Percentiles rank a stretch among this genome's conserved stretches.
These are phyloP conservation scores for Mortierella sp. DNA, from an alignment of 371 early-diverging fungal species.

Conservation along the genomic window DNA sequence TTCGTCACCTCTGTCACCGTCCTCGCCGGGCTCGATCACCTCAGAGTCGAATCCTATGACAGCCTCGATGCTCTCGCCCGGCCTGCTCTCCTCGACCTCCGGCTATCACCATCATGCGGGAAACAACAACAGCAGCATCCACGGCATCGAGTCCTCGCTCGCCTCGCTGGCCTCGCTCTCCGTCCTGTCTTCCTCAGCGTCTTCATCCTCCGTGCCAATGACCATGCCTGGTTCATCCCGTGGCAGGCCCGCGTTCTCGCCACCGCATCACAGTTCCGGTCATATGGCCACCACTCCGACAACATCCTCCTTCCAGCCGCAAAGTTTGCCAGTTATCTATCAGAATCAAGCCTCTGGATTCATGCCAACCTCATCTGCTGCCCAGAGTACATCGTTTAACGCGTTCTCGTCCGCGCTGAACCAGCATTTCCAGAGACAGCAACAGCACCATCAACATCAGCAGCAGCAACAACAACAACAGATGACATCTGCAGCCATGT, in stretches of 20 bases:
- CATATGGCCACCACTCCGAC: conserved; percentile 34
- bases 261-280: conserved; percentile 6
- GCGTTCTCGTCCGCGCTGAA: conserved; percentile 38
- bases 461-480: conserved; percentile 42
- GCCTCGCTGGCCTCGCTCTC: conserved; percentile 50
- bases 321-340: conserved; percentile 44
- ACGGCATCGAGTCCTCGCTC: conserved; percentile 48
- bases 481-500: conserved; percentile 42
- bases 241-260: conserved; percentile 22
- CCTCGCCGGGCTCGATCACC: conserved; percentile 44
- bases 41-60: conserved; percentile 35
- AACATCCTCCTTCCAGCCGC: conserved; percentile 40
- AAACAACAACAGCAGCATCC: conserved; percentile 12
- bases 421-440: conserved; percentile 46
- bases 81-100: conserved; percentile 19
- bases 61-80: conserved; percentile 44
- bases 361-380: conserved; percentile 19
- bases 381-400: conserved; percentile 24
- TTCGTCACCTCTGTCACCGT: conserved; percentile 42
- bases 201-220: conserved; percentile 27
- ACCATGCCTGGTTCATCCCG: conserved; percentile 29
- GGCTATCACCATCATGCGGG: conserved; percentile 12
- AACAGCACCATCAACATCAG: too few species aligned
- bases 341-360: conserved; percentile 37
- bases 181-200: conserved; percentile 30